Conservation (phyloP, 2,329 filamentous ascomycete genomes). For the Aspergillus luchuensis region DNA sequence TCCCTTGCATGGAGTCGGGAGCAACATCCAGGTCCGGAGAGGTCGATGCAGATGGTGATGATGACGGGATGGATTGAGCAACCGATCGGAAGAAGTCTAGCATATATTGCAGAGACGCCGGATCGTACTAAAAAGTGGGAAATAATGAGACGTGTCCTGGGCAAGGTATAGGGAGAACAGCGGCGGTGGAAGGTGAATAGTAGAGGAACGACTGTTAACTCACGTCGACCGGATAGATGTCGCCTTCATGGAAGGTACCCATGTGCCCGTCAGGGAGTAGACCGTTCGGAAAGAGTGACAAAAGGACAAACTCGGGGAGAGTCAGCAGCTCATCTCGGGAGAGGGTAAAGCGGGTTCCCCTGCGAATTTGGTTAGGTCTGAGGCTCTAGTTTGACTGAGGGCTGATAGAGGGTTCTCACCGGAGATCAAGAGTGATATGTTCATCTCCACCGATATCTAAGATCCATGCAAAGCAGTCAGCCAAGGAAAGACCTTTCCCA, state of each 20-base stretch:
- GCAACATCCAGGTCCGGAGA: conserved; percentile 62
- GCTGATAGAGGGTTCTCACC: conserved; percentile 60
- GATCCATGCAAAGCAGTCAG: conserved; percentile 13
- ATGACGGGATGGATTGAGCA: conserved; percentile 82
- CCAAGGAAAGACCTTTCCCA: conserved; percentile 13
- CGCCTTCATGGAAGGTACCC: conserved; percentile 87
- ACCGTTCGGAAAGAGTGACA: conserved; percentile 99
- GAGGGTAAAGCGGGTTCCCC: conserved; percentile 89
- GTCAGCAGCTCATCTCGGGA: conserved; percentile 94
- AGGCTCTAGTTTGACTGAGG: conserved; percentile 11
- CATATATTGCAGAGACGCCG: conserved; percentile 96
- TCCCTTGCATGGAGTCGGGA: conserved; percentile 73
- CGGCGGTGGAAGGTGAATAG: neutral
- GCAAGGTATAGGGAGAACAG: neutral
- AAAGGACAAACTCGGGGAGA: conserved; percentile 91
- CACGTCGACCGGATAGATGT: conserved; percentile 97
- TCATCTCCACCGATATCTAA: conserved; percentile 83
- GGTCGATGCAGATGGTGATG: conserved; percentile 66
- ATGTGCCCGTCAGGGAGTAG: conserved; percentile 95
- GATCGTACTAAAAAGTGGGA: conserved; percentile 76
- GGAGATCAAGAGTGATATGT: conserved; percentile 89
- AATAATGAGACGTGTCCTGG: conserved; percentile 14
- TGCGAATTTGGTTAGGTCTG: conserved; percentile 43
- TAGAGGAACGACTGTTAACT: conserved; percentile 39
- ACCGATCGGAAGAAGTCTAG: conserved; percentile 96